A percentile compares a stretch with the other conserved stretches of the same genome.
phyloP scores from a whole-genome alignment of 371 early-diverging fungal genomes.

The Thermomucor indicae-seudaticae region DNA sequence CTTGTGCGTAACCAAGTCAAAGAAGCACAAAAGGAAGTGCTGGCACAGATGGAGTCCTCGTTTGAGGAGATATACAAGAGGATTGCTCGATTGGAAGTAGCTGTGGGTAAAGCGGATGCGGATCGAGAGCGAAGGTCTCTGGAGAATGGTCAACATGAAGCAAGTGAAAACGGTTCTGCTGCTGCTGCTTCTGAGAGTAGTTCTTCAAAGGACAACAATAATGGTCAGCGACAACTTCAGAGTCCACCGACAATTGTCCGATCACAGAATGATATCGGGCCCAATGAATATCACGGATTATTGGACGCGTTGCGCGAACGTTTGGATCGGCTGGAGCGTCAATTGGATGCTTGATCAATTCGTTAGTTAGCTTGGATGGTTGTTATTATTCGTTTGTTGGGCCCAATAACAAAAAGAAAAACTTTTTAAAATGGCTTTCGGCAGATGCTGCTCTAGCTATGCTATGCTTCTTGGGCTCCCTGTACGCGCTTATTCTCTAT shows the following conservation, averaged over 20 bases:
- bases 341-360: slow-evolving; percentile 14
- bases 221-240: background rate
- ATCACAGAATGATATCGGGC: slow-evolving; percentile 25
- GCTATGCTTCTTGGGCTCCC: too few species aligned
- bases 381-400: background rate
- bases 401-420: background rate
- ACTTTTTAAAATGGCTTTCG: background rate
- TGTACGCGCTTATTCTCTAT: too few species aligned
- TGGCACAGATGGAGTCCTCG: slow-evolving; percentile 29
- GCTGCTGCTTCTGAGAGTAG: background rate
- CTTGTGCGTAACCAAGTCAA: slow-evolving; percentile 70
- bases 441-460: background rate
- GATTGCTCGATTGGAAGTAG: slow-evolving; percentile 16
- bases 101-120: slow-evolving; percentile 12
- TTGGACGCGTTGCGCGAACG: slow-evolving; percentile 28
- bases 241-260: slow-evolving; percentile 23
- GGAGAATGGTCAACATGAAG: background rate
- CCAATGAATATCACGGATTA: slow-evolving; percentile 8
- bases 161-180: background rate
- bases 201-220: background rate
- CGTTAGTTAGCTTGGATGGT: too few species aligned
- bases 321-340: slow-evolving; percentile 31
- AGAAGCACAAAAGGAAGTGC: slow-evolving; percentile 64
- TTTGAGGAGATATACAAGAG: slow-evolving; percentile 22
- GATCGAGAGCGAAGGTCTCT: background rate